Evolutionary conservation across 2,329 filamentous ascomycete species (phyloP).

Genomic region (Raffaelea deltoideospora): DNA sequence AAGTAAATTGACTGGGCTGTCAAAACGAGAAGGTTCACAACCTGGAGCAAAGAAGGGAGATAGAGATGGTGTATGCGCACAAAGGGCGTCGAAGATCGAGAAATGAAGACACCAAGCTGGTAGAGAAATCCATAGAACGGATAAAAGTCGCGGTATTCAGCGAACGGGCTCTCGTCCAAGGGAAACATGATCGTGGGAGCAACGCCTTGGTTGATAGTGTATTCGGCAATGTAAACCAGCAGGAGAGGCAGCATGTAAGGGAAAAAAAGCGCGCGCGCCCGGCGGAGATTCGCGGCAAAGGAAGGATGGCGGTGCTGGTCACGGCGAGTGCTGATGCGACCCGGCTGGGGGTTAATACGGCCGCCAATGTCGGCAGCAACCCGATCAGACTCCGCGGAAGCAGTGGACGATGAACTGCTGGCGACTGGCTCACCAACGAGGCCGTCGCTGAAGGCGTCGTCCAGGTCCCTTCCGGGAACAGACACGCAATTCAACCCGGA

Average conservation of each 20-base stretch:
- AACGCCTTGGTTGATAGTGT: conserved; percentile 94
- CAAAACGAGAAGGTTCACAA: conserved; percentile 61
- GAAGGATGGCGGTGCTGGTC: conserved; percentile 4
- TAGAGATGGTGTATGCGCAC: conserved; percentile 71
- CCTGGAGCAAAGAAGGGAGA: conserved; percentile 65
- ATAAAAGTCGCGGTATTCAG: conserved; percentile 74
- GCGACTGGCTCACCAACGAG: conserved; percentile 17
- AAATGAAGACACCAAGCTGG: conserved; percentile 88
- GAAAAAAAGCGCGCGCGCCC: conserved; percentile 55
- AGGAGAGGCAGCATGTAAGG: conserved; percentile 80
- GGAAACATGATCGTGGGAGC: conserved; percentile 82
- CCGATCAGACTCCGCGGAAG: background rate
- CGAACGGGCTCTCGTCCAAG: conserved; percentile 59
- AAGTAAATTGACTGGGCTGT: conserved; percentile 57
- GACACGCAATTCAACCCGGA: conserved; percentile 14
- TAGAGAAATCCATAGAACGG: conserved; percentile 92
- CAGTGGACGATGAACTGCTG: no score
- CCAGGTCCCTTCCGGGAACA: conserved; percentile 18
- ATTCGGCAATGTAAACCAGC: conserved; percentile 88
- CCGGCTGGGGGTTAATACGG: background rate
- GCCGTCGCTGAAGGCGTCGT: conserved; percentile 19
- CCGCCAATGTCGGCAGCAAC: background rate
- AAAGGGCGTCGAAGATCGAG: conserved; percentile 80
- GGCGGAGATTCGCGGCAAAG: conserved; percentile 41
- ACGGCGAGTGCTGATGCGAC: no score